Evolutionary conservation across 805 yeast genomes (phyloP).

Genomic region (Barnettozyma sucrosica): DNA sequence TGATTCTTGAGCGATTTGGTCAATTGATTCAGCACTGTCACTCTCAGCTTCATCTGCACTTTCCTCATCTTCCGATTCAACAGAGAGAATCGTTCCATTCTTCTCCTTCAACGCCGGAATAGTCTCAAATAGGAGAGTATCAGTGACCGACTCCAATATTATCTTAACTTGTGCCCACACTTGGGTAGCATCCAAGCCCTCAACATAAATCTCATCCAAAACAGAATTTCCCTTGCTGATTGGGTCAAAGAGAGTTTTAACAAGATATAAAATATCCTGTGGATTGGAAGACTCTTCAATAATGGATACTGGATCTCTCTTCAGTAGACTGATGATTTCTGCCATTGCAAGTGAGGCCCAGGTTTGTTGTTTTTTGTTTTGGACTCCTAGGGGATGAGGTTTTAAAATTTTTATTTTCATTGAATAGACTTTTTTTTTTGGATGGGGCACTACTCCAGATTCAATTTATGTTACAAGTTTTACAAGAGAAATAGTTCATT

Average conservation of each 20-base stretch:
- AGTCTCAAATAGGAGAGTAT: slow-evolving; percentile 48
- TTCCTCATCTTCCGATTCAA: slow-evolving; percentile 13
- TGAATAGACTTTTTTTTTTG: slow-evolving; percentile 2
- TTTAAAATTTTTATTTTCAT: slow-evolving; percentile 1
- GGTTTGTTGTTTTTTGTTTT: background rate
- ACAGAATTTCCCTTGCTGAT: slow-evolving; percentile 37
- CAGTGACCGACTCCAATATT: slow-evolving; percentile 73
- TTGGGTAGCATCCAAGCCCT: slow-evolving; percentile 85
- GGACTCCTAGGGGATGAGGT: slow-evolving; percentile 6
- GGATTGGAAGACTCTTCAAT: slow-evolving; percentile 1
- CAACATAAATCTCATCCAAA: slow-evolving; percentile 74
- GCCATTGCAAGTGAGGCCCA: slow-evolving; percentile 1
- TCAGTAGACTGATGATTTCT: slow-evolving; percentile 5
- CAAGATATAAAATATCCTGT: slow-evolving; percentile 12
- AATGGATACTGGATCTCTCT: slow-evolving; percentile 11
- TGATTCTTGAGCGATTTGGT: background rate
- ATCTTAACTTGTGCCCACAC: slow-evolving; percentile 91
- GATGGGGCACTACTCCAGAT: slow-evolving; percentile 1
- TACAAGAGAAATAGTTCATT: background rate
- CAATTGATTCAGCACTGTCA: background rate
- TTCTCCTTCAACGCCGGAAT: slow-evolving; percentile 44
- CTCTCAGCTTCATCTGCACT: slow-evolving; percentile 15
- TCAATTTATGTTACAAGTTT: too few relatives aligned
- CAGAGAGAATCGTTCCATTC: slow-evolving; percentile 1
- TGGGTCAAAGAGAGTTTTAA: slow-evolving; percentile 24